Evolutionary conservation across 176 grass and related monocot genomes (phyloP).

Genomic region (Hyparrhenia diplandra): DNA sequence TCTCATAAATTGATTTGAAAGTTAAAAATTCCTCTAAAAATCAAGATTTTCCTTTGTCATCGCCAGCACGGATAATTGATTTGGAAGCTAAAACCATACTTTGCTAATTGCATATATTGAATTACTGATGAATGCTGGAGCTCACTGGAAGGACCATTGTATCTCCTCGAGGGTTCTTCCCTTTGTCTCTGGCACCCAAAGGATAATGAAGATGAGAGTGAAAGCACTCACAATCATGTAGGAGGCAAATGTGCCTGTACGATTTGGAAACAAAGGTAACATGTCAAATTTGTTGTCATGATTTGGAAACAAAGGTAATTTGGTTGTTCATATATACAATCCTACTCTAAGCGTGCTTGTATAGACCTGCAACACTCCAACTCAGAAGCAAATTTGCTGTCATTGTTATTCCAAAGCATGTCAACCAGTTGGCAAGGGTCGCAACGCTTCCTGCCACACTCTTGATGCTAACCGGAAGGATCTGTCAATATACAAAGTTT

Average conservation of each 20-base stretch:
- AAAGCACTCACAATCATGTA: constrained; percentile 69
- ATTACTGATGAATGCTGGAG: background rate
- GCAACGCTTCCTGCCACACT: constrained; percentile 77
- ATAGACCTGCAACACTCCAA: constrained; percentile 81
- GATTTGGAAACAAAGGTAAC: background rate
- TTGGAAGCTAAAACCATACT: too few relatives aligned
- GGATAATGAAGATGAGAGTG: constrained; percentile 62
- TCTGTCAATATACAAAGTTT: constrained; percentile 23
- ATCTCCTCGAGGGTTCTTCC: constrained; percentile 96
- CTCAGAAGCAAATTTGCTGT: constrained; percentile 80
- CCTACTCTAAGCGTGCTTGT: background rate
- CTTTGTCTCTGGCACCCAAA: constrained; percentile 95
- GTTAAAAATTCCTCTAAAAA: too few relatives aligned
- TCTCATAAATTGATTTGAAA: too few relatives aligned
- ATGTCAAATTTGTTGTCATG: too few relatives aligned
- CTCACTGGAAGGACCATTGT: constrained; percentile 80
- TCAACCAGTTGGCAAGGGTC: constrained; percentile 87
- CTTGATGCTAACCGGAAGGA: constrained; percentile 84
- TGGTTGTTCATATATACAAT: background rate
- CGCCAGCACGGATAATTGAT: too few relatives aligned
- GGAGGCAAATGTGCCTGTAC: constrained; percentile 64
- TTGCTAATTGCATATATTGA: background rate
- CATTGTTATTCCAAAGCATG: constrained; percentile 79
- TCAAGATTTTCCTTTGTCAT: too few relatives aligned
- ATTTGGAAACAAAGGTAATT: too few relatives aligned